Conservation (phyloP, 257 asterid genomes). For the Rhazya stricta region DNA sequence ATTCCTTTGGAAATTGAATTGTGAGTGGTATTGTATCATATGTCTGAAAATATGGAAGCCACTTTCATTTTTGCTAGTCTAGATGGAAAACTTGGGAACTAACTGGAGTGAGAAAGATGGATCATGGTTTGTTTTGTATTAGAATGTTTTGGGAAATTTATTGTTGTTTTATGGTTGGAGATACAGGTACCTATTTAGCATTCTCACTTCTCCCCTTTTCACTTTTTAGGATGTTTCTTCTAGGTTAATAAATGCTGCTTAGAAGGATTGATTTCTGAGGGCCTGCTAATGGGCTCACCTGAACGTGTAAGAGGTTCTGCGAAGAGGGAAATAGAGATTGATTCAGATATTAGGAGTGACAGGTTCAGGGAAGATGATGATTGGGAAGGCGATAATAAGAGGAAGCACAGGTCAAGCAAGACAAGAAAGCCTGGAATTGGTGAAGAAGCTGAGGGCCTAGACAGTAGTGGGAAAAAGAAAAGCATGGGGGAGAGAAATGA, state of each 20-base stretch:
- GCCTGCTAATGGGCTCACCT: constrained; percentile 64
- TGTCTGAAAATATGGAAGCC: background rate
- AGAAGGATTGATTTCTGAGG: constrained; percentile 16
- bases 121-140: background rate
- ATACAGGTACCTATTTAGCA: background rate
- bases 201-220: background rate
- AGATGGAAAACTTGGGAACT: background rate
- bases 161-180: background rate
- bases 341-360: constrained; percentile 63
- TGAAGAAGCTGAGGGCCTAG: constrained; percentile 64
- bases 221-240: constrained; percentile 9
- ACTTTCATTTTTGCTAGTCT: background rate
- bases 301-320: constrained; percentile 42
- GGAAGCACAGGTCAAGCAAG: constrained; percentile 48
- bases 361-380: constrained; percentile 58
- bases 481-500: constrained; percentile 53
- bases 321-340: constrained; percentile 54
- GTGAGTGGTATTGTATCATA: background rate
- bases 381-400: constrained; percentile 53
- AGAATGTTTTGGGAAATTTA: background rate
- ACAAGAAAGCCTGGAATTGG: constrained; percentile 44
- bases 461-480: constrained; percentile 57
- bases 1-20: background rate
- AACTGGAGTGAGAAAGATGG: background rate
- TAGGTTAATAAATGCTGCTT: constrained; percentile 5